Evolutionary conservation across 1,139 yeast species (phyloP).

Genomic region (Scheffersomyces illinoinensis): DNA sequence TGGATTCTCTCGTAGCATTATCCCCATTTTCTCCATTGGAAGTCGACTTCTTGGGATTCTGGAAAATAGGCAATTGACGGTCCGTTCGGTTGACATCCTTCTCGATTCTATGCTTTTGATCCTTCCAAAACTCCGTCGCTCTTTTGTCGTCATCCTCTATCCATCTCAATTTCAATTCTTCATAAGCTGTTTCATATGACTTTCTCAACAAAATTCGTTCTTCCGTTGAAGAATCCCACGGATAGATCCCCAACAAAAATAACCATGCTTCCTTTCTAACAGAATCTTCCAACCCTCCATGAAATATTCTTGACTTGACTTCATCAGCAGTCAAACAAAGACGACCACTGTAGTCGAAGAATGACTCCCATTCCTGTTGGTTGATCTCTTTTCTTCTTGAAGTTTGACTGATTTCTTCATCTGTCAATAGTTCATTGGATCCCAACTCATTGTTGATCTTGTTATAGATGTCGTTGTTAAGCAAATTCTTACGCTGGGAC

Average conservation of each 20-base stretch:
- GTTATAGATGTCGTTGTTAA: conserved; percentile 61
- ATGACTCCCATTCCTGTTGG: conserved; percentile 78
- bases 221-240: conserved; percentile 79
- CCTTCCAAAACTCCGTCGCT: conserved; percentile 76
- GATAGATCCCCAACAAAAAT: conserved; percentile 76
- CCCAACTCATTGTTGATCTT: conserved; percentile 72
- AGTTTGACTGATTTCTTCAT: conserved; percentile 57
- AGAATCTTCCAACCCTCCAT: conserved; percentile 72
- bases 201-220: conserved; percentile 63
- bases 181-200: conserved; percentile 65
- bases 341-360: conserved; percentile 79
- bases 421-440: conserved; percentile 55
- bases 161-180: conserved; percentile 68
- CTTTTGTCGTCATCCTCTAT: conserved; percentile 57
- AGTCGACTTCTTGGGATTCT: conserved; percentile 32
- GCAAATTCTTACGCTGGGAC: conserved; percentile 57
- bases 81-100: conserved; percentile 95
- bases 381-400: conserved; percentile 68
- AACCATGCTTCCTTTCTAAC: conserved; percentile 82
- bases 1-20: conserved; percentile 25
- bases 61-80: conserved; percentile 67
- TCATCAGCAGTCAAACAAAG: conserved; percentile 72
- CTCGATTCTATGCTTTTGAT: conserved; percentile 85
- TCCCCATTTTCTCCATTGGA: conserved; percentile 10
- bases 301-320: conserved; percentile 80